Conservation (phyloP, 1,284 basidiomycete genomes). For the Leucoagaricus sp. region DNA sequence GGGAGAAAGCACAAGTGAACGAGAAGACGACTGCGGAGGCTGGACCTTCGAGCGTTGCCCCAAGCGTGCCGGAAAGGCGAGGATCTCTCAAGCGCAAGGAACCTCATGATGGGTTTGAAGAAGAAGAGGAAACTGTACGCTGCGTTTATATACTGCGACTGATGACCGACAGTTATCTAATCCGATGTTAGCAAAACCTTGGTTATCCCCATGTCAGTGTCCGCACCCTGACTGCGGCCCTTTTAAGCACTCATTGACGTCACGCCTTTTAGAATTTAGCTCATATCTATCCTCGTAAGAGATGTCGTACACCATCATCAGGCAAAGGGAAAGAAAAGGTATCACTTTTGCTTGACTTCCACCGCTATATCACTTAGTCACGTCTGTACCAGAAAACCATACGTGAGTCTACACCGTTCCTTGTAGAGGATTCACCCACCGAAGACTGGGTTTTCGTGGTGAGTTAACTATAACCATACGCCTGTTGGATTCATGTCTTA, state of each 20-base stretch:
- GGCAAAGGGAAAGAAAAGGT: conserved; percentile 25
- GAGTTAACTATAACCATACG: not conserved
- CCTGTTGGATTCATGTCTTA: not conserved
- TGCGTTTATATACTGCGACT: not conserved
- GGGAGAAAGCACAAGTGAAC: not conserved
- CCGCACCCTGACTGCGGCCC: not conserved
- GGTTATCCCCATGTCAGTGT: conserved; percentile 39
- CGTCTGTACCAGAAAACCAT: not conserved
- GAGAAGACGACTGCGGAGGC: not conserved
- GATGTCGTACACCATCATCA: conserved; percentile 49
- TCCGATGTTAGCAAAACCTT: conserved; percentile 22
- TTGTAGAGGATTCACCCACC: not conserved
- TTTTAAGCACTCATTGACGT: conserved; percentile 4
- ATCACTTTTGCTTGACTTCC: not conserved
- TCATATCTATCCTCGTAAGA: conserved; percentile 50
- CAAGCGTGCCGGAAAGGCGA: conserved; percentile 11
- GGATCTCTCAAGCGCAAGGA: conserved; percentile 34
- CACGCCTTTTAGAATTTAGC: conserved; percentile 36
- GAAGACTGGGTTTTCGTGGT: conserved; percentile 13
- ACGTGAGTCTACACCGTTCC: not conserved
- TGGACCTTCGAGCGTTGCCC: not conserved
- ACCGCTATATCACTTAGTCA: not conserved
- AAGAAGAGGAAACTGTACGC: conserved; percentile 27
- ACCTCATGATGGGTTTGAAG: conserved; percentile 34
- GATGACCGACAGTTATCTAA: not conserved